Evolutionary conservation across 1,284 basidiomycete genomes (phyloP).

Genomic region (Moniliella sp.): DNA sequence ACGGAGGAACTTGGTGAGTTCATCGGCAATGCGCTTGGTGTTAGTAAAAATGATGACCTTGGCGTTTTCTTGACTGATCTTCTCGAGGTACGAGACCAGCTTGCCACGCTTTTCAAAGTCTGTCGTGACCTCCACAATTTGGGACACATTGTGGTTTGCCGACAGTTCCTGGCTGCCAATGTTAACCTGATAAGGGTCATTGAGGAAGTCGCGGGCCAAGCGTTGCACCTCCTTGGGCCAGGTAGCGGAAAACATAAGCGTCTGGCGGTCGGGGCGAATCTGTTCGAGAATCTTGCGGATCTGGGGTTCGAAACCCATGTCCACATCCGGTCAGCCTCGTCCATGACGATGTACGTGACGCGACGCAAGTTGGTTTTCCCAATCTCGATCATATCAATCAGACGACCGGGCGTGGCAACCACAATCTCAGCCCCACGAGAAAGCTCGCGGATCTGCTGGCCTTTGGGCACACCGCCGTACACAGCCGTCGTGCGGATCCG

Average conservation of each 20-base stretch:
- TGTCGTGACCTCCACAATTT: slow-evolving; percentile 85
- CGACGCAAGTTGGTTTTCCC: slow-evolving; percentile 87
- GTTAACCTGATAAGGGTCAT: slow-evolving; percentile 92
- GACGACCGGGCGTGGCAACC: slow-evolving; percentile 49
- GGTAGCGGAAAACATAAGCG: slow-evolving; percentile 68
- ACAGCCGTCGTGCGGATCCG: slow-evolving; percentile 93
- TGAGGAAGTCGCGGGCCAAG: slow-evolving; percentile 80
- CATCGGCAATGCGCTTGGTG: slow-evolving; percentile 91
- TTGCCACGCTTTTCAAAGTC: slow-evolving; percentile 92
- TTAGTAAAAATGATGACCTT: slow-evolving; percentile 97
- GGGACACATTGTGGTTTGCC: slow-evolving; percentile 91
- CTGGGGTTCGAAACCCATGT: slow-evolving; percentile 99
- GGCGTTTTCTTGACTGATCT: slow-evolving; percentile 83
- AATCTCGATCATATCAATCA: slow-evolving; percentile 79
- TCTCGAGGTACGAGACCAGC: slow-evolving; percentile 86
- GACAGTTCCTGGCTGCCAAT: slow-evolving; percentile 96
- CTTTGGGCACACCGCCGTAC: slow-evolving; percentile 94
- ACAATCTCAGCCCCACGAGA: slow-evolving; percentile 89
- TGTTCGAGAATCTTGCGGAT: slow-evolving; percentile 93
- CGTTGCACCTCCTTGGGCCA: slow-evolving; percentile 98
- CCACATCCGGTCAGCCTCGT: slow-evolving; percentile 92
- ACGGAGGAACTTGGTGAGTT: slow-evolving; percentile 56
- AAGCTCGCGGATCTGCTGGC: slow-evolving; percentile 80
- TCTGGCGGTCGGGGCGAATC: slow-evolving; percentile 85
- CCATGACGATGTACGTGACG: slow-evolving; percentile 92